A percentile compares a stretch with the other conserved stretches of the same genome.
Evolutionary conservation across 805 yeast genomes (phyloP).

Genomic region (Candida pseudoglaebosa): DNA sequence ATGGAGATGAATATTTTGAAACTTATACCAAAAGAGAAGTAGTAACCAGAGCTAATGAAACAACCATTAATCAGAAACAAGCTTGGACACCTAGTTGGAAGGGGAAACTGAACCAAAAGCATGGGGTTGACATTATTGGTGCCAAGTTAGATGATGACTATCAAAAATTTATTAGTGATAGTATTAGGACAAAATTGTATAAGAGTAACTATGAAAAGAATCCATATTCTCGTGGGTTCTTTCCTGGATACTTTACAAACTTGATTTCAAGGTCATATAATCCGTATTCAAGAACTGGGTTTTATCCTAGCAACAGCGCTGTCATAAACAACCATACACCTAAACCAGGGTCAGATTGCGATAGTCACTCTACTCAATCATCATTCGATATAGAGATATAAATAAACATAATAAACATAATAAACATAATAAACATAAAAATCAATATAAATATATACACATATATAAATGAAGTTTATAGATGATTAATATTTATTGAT

Average conservation of each 20-base stretch:
- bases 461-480: no score
- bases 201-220: neutral
- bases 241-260: conserved; percentile 1
- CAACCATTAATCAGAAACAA: no score
- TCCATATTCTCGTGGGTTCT: neutral
- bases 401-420: no score
- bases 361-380: conserved; percentile 7
- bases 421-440: no score
- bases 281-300: conserved; percentile 15
- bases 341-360: no score
- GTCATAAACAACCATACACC: neutral
- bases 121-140: no score
- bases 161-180: neutral
- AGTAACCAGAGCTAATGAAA: conserved; percentile 3
- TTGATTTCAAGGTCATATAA: conserved; percentile 5
- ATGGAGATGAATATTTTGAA: conserved; percentile 1
- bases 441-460: no score
- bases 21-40: conserved; percentile 2
- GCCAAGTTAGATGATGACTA: neutral
- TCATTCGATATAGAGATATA: conserved; percentile 1
- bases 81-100: neutral
- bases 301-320: conserved; percentile 14
- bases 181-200: neutral
- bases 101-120: no score
- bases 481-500: no score